Base-by-base conservation (phyloP, 2,329 filamentous ascomycete species). In the Nemania diffusa region DNA sequence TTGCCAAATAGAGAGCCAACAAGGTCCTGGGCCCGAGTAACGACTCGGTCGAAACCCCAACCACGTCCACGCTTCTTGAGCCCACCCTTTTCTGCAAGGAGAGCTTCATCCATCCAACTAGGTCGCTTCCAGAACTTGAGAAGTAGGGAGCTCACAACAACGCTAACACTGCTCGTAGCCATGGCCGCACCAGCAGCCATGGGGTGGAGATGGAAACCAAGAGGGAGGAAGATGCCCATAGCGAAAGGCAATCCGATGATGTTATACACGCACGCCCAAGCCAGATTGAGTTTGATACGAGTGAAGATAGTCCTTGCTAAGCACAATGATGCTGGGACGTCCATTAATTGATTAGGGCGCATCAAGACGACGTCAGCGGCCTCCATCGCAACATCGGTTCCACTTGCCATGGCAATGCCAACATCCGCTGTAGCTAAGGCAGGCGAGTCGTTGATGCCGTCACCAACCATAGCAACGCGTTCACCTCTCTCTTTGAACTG, bases 391-490 rank as follows among this genome's bases (percentile, higher is more conserved):
- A 99, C 95, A 77, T 98, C 96, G 0, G 96, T 98, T 64, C 96
- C 96, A 7, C 91, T 94, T 5, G 93, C 88, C 80, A 99, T 93
- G 65, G 94, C 94, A 72, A 99, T 97, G 70, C 96, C 96, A 29
- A 98, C 90, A 73, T 97, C 90, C 11, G 96, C 94, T 0, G 94
- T 97, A 0, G 94, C 96, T 11, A 99, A 88, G 0, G 96, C 96
- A 0, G 96, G 96, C 0, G 94, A 97, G 82, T 99, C 96, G 80
- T 99, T 99, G 86, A 99, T 97, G 48, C 96, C 96, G 79, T 99
- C 96, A 59, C 96, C 94, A 15, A 98, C 94, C 96, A 99, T 99
- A 72, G 93, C 96, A 27, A 98, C 93, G 57, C 91, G 84, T 73
- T 94, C 88, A 68, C 93, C 93, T 57, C 84, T 80, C 0, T 85